Base-by-base conservation (phyloP, 257 asterid genomes). In the Catharanthus roseus region DNA sequence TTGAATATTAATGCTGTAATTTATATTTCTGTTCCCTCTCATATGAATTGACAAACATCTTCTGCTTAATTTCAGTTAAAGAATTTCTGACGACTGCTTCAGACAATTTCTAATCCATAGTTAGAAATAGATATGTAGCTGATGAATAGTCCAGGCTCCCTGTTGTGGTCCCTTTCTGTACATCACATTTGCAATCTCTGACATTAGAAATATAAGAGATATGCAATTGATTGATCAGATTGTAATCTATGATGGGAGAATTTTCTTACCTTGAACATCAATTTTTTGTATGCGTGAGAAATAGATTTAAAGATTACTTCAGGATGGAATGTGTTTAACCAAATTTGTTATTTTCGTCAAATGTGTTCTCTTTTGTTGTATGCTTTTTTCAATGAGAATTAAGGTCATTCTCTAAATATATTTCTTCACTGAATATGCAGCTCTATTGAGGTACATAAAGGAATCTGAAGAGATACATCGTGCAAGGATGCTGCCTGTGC, bases 391-490 rank as follows among this genome's bases (percentile, higher is more conserved):
- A 31, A 36, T 34, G 67, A 33, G 67, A 61, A 33, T 2, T 21
- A 31, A 33, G 26, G 34, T 10, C 26, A 54, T 55, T 65, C 53
- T 3, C 47, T 44, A 19, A 64, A 16, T 61, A 45, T 4, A 10
- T 6, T 11, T 53, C 72, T 76, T 72, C 69, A 13, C 49, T 51
- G 68, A 24, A 36, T n/a, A 12, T 69, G 68, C 97, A 93, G 97
- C 82, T 80, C 73, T 87, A 45, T 63, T 73, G 74, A 73, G 85
- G 73, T 81, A 86, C 62, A 76, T 89, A 50, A 85, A 75, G 85
- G 98, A 89, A 81, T 89, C 96, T 44, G 96, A 85, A 80, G 95
- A 86, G 74, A 83, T 91, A 62, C 88, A 97, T 0, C 93, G 85
- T 15, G 65, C 84, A 54, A 80, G 91, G 93, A 76, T 91, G 63